Evolutionary conservation across 768 basidiomycete genomes (phyloP).

Genomic region (Amanita rimosa): DNA sequence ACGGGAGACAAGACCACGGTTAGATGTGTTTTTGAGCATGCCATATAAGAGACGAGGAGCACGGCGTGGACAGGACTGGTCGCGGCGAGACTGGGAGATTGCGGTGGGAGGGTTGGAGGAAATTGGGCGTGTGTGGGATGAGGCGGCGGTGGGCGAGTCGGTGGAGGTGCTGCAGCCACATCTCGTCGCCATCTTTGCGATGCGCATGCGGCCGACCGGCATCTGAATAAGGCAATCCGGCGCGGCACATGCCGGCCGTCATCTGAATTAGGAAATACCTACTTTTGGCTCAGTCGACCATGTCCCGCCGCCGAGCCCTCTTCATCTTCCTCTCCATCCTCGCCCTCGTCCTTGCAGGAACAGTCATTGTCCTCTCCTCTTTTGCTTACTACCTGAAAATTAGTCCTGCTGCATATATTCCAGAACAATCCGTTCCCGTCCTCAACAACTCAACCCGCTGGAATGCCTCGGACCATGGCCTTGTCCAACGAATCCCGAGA

Average conservation of each 20-base stretch:
- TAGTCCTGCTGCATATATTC: conserved; percentile 65
- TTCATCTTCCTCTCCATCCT: conserved; percentile 38
- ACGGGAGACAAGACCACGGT: conserved; percentile 26
- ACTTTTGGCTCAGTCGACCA: conserved; percentile 12
- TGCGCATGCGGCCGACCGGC: conserved; percentile 28
- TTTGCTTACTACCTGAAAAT: conserved; percentile 86
- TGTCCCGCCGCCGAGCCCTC: conserved; percentile 35
- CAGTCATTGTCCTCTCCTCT: conserved; percentile 84
- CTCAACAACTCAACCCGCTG: conserved; percentile 43
- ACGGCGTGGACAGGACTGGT: conserved; percentile 68
- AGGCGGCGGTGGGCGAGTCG: conserved; percentile 40
- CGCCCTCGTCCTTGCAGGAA: conserved; percentile 75
- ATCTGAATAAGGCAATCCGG: conserved; percentile 9
- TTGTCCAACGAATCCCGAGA: conserved; percentile 72
- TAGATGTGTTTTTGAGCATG: conserved; percentile 40
- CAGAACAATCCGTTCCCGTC: conserved; percentile 62
- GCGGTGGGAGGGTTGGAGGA: conserved; percentile 32
- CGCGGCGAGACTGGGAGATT: conserved; percentile 53
- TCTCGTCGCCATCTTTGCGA: conserved; percentile 34
- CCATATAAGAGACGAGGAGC: conserved; percentile 39
- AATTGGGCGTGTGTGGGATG: conserved; percentile 42
- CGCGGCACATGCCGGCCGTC: too few relatives aligned
- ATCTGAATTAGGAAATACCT: background rate
- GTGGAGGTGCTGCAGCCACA: conserved; percentile 37
- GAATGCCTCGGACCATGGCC: conserved; percentile 51